Percentiles rank a stretch among this genome's conserved stretches.
Evolutionary conservation across 441 rosid genomes (phyloP).

Genomic region (Erysimum pusillum): DNA sequence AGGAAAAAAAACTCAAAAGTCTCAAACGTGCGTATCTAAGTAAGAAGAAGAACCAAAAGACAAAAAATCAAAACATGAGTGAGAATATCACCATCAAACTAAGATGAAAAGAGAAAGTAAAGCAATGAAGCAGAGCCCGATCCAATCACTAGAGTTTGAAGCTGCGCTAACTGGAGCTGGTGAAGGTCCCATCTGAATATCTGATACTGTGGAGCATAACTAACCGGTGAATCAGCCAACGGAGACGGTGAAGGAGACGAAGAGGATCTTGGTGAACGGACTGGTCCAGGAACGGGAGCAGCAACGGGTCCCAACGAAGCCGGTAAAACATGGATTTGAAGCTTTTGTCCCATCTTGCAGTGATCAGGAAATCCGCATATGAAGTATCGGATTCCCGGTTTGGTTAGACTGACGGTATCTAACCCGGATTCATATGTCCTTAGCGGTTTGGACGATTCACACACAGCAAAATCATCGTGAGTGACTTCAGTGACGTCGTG

Average conservation of each 20-base stretch:
- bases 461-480: slow-evolving; percentile 18
- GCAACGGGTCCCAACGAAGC: slow-evolving; percentile 1
- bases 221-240: slow-evolving; percentile 14
- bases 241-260: slow-evolving; percentile 25
- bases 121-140: not conserved
- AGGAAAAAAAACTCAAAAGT: not conserved
- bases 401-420: slow-evolving; percentile 7
- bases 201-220: slow-evolving; percentile 12
- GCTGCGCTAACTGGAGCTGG: slow-evolving; percentile 33
- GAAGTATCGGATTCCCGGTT: slow-evolving; percentile 22
- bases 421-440: slow-evolving; percentile 13
- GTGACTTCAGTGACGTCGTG: slow-evolving; percentile 31
- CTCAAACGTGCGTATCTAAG: no score
- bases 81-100: slow-evolving; percentile 14
- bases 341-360: not conserved
- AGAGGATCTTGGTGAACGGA: not conserved
- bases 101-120: not conserved
- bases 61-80: not conserved
- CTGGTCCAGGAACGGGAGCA: slow-evolving; percentile 12
- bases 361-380: slow-evolving; percentile 12
- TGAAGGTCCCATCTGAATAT: slow-evolving; percentile 30
- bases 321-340: slow-evolving; percentile 2
- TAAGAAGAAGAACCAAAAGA: not conserved
- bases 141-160: slow-evolving; percentile 28
- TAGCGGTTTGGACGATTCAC: slow-evolving; percentile 3